These are phyloP conservation scores for Stagonosporopsis chrysanthemi DNA, from an alignment of 2,329 filamentous ascomycete species.

Conservation along the genomic window DNA sequence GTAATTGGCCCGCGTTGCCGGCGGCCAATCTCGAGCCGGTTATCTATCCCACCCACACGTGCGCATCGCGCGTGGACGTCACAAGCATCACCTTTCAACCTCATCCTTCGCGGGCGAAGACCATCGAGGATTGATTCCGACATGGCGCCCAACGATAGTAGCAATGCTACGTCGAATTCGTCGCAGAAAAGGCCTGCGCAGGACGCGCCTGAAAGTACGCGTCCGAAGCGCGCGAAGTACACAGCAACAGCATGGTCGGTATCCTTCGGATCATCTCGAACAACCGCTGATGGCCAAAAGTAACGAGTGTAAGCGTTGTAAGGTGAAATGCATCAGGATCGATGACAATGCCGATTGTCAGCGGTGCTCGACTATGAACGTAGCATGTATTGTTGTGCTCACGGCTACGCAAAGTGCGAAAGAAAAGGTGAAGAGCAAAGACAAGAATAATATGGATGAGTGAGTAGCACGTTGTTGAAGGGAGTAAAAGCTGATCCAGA, in stretches of 20 bases:
- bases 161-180: conserved; percentile 11
- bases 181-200: conserved; percentile 24
- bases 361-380: conserved; percentile 23
- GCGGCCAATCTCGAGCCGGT: conserved; percentile 1
- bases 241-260: conserved; percentile 29
- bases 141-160: not conserved
- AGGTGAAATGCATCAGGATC: conserved; percentile 27
- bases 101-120: not conserved
- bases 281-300: conserved; percentile 13
- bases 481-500: not conserved
- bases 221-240: conserved; percentile 33
- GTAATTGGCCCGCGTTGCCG: conserved; percentile 1
- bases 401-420: conserved; percentile 21
- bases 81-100: not conserved
- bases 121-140: not conserved
- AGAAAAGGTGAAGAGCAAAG: conserved; percentile 17
- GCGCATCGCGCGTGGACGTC: not conserved
- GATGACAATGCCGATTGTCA: conserved; percentile 24
- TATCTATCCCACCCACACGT: not conserved
- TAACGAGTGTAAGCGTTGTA: conserved; percentile 31
- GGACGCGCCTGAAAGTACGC: conserved; percentile 16
- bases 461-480: not conserved
- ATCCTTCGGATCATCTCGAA: not conserved
- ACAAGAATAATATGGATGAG: conserved; percentile 12
- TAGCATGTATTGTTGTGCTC: conserved; percentile 23